Evolutionary conservation across 352 stramenopile genomes (phyloP).

Genomic region (Phytophthora ohioensis): DNA sequence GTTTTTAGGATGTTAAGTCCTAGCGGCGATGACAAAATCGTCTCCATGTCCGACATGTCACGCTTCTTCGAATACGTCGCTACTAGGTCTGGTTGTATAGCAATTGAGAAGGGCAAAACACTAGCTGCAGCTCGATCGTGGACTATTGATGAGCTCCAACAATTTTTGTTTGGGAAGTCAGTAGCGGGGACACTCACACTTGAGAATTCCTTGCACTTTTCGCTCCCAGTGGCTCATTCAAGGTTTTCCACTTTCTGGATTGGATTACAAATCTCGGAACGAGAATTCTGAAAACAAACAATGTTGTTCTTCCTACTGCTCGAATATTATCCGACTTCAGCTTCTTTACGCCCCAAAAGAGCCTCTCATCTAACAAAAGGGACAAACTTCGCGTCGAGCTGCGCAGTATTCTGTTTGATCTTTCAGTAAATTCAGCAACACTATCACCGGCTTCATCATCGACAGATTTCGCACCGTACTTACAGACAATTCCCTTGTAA

Average conservation of each 20-base stretch:
- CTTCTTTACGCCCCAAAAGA: not conserved
- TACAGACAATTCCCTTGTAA: slow-evolving; percentile 16
- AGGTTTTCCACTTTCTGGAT: slow-evolving; percentile 31
- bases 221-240: slow-evolving; percentile 2
- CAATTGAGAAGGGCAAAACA: slow-evolving; percentile 9
- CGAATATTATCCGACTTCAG: not conserved
- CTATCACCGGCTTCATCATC: not conserved
- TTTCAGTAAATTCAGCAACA: not conserved
- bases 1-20: slow-evolving; percentile 51
- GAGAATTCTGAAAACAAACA: slow-evolving; percentile 3
- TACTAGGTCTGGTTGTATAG: slow-evolving; percentile 4
- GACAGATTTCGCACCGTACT: slow-evolving; percentile 13
- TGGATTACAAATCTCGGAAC: slow-evolving; percentile 49
- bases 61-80: slow-evolving; percentile 17
- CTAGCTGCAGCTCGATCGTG: slow-evolving; percentile 3
- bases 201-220: slow-evolving; percentile 15
- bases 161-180: slow-evolving; percentile 7
- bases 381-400: slow-evolving; percentile 14
- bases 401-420: slow-evolving; percentile 8
- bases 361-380: slow-evolving; percentile 7
- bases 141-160: slow-evolving; percentile 2
- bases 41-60: not conserved
- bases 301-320: not conserved
- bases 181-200: not conserved
- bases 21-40: not conserved